Percentiles rank a stretch among this genome's conserved stretches.
Conservation (phyloP, 306 rosid species). For the Myrica gale region DNA sequence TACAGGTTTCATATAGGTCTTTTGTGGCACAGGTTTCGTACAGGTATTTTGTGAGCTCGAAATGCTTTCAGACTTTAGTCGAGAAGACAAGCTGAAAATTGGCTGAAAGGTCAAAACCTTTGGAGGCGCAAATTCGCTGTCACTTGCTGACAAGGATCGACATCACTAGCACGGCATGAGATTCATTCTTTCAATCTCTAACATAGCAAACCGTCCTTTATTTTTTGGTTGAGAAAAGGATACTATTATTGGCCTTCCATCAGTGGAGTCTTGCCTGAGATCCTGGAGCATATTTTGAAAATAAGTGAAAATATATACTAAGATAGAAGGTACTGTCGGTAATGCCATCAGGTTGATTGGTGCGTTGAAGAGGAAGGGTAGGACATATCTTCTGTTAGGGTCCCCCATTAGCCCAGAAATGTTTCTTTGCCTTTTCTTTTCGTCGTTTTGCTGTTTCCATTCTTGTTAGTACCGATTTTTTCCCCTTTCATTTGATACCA, state of each 20-base stretch:
- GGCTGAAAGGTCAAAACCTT: constrained; percentile 43
- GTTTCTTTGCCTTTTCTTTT: constrained; percentile 36
- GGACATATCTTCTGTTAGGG: constrained; percentile 53
- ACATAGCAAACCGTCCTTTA: constrained; percentile 55
- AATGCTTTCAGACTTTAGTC: constrained; percentile 19
- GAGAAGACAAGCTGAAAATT: constrained; percentile 46
- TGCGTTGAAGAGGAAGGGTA: constrained; percentile 51
- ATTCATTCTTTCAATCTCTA: constrained; percentile 66
- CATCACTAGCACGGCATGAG: constrained; percentile 44
- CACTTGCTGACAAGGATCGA: constrained; percentile 41
- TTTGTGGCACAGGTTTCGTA: constrained; percentile 48
- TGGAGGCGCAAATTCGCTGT: constrained; percentile 40
- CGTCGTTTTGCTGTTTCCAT: constrained; percentile 46
- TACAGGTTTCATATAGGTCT: constrained; percentile 47
- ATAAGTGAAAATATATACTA: constrained; percentile 48
- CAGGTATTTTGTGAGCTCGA: constrained; percentile 17
- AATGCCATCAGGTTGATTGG: constrained; percentile 51
- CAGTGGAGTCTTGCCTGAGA: constrained; percentile 48
- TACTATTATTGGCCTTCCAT: constrained; percentile 50
- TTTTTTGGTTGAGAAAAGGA: constrained; percentile 63
- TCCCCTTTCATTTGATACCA: constrained; percentile 44
- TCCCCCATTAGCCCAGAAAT: constrained; percentile 51
- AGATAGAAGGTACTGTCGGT: constrained; percentile 39
- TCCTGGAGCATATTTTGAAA: constrained; percentile 52
- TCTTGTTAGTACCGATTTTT: constrained; percentile 61